Evolutionary conservation across 805 yeast species (phyloP).

Genomic region (Candida adriatica): DNA sequence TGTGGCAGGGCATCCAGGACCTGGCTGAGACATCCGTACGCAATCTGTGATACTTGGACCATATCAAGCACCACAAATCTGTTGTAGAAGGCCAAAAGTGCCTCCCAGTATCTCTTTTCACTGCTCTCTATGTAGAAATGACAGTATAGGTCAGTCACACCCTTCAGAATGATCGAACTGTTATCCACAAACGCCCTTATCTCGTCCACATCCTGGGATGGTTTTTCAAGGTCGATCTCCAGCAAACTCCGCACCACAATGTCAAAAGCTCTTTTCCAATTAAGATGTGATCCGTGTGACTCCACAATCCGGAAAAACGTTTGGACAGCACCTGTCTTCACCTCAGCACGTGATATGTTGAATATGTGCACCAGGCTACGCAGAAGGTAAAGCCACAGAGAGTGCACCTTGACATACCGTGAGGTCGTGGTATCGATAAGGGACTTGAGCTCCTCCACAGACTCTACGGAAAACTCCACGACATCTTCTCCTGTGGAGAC

Average conservation of each 20-base stretch:
- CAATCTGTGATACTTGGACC: conserved; percentile 45
- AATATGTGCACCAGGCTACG: conserved; percentile 57
- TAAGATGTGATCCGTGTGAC: conserved; percentile 52
- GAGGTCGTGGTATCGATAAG: conserved; percentile 19
- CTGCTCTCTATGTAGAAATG: conserved; percentile 39
- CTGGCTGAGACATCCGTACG: conserved; percentile 48
- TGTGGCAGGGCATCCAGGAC: conserved; percentile 32
- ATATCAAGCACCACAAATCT: conserved; percentile 35
- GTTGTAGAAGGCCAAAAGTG: conserved; percentile 43
- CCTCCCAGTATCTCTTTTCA: conserved; percentile 43
- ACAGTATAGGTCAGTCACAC: conserved; percentile 55
- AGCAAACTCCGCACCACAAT: conserved; percentile 57
- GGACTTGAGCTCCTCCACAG: conserved; percentile 21
- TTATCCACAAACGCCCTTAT: conserved; percentile 53
- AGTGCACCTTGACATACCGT: conserved; percentile 27
- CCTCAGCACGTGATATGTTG: conserved; percentile 64
- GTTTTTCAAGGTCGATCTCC: conserved; percentile 8
- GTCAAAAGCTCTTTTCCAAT: conserved; percentile 64
- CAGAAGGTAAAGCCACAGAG: conserved; percentile 60
- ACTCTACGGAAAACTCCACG: conserved; percentile 13
- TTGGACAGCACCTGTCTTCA: conserved; percentile 83
- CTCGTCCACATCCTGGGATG: conserved; percentile 21
- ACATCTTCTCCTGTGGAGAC: conserved; percentile 1
- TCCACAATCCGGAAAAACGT: conserved; percentile 80
- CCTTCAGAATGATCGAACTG: conserved; percentile 51